Evolutionary conservation across 2,329 filamentous ascomycete species (phyloP).

Genomic region (Cladosporium cucumerinum): DNA sequence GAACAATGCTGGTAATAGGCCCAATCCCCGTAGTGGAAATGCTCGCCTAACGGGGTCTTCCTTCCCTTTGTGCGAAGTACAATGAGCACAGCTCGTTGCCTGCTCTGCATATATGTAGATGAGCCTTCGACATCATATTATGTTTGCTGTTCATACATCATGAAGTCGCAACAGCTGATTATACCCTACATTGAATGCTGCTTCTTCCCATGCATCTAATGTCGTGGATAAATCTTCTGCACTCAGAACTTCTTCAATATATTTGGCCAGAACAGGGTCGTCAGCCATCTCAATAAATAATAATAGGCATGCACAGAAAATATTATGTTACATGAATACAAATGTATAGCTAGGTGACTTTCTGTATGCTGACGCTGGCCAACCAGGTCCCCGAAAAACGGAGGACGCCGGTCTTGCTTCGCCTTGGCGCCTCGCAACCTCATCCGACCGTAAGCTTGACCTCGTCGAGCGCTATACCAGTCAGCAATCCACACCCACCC

Average conservation of each 20-base stretch:
- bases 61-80: no score
- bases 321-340: no score
- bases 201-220: background rate
- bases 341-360: background rate
- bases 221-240: background rate
- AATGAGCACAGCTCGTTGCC: no score
- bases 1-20: no score
- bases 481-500: constrained; percentile 1
- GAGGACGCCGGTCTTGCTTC: background rate
- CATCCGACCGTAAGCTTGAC: background rate
- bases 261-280: no score
- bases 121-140: background rate
- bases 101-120: no score
- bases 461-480: constrained; percentile 1
- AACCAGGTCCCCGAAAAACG: background rate
- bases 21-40: no score
- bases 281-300: no score
- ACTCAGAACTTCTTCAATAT: no score
- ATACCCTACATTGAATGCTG: background rate
- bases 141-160: background rate
- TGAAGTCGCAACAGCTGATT: background rate
- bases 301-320: no score
- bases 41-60: no score
- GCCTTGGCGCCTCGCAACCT: constrained; percentile 1
- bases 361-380: background rate